Evolutionary conservation across 805 yeast species (phyloP).

Genomic region (Candida insectalens): DNA sequence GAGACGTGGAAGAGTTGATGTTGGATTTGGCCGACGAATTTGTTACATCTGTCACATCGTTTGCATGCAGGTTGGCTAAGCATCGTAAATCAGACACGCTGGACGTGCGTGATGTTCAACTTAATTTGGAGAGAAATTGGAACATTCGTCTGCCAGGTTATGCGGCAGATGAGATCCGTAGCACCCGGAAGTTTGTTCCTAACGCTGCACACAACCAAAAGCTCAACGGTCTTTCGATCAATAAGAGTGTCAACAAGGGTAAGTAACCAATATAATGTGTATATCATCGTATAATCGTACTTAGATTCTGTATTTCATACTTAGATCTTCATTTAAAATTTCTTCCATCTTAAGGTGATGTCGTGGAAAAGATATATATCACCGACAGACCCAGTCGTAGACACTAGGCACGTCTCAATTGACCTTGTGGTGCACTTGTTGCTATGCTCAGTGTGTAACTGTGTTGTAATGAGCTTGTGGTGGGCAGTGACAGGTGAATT

Average conservation of each 20-base stretch:
- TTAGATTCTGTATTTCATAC: not conserved
- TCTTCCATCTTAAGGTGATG: not conserved
- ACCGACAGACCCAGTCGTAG: constrained; percentile 1
- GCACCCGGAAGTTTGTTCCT: constrained; percentile 65
- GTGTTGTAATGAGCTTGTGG: constrained; percentile 3
- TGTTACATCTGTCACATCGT: constrained; percentile 79
- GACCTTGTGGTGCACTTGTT: constrained; percentile 7
- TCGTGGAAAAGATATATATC: not conserved
- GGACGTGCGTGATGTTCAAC: constrained; percentile 83
- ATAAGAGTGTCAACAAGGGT: constrained; percentile 50
- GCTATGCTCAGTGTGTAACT: constrained; percentile 7
- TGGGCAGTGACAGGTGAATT: not conserved
- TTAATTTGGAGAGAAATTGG: constrained; percentile 91
- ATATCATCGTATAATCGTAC: not conserved
- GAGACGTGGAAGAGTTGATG: constrained; percentile 87
- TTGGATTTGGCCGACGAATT: constrained; percentile 94
- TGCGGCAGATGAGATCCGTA: constrained; percentile 81
- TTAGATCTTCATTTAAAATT: not conserved
- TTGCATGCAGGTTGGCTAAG: constrained; percentile 92
- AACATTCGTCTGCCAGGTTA: constrained; percentile 91
- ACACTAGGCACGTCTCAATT: constrained; percentile 1
- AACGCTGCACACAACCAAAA: constrained; percentile 54
- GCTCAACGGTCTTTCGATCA: constrained; percentile 56
- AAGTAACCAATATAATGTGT: constrained; percentile 5
- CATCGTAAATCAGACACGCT: constrained; percentile 83